phyloP scores from a whole-genome alignment of 176 grass and related monocot genomes.

The Oryza meyeriana region DNA sequence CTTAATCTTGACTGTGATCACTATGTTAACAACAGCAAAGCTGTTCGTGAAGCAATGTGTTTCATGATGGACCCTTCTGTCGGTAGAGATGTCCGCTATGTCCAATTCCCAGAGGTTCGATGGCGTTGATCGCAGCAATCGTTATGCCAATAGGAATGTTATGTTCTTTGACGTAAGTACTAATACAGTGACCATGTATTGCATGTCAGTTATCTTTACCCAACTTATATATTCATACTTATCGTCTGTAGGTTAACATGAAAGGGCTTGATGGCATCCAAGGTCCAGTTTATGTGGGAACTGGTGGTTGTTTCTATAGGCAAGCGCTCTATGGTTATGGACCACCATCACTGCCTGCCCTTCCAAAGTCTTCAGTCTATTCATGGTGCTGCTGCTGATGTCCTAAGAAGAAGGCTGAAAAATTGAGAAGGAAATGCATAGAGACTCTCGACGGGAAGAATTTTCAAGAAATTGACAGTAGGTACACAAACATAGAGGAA shows the following conservation, averaged over 20 bases:
- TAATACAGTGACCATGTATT: constrained; percentile 6
- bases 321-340: constrained; percentile 97
- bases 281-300: constrained; percentile 98
- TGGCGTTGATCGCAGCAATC: constrained; percentile 97
- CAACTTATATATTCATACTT: constrained; percentile 28
- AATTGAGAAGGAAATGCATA: constrained; percentile 73
- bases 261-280: constrained; percentile 99
- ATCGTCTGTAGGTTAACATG: constrained; percentile 84
- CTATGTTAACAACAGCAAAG: constrained; percentile 98
- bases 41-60: constrained; percentile 98
- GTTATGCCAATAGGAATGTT: constrained; percentile 96
- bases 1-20: constrained; percentile 99
- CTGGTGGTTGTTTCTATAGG: constrained; percentile 96
- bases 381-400: constrained; percentile 86
- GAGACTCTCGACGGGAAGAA: constrained; percentile 85
- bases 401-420: constrained; percentile 76
- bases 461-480: constrained; percentile 99
- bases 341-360: constrained; percentile 79
- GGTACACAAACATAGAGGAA: constrained; percentile 16
- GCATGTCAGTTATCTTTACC: constrained; percentile 14
- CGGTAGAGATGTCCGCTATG: constrained; percentile 89
- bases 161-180: constrained; percentile 98
- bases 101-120: constrained; percentile 98
- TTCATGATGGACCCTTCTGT: constrained; percentile 99
- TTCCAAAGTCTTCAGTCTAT: constrained; percentile 88